Conservation (phyloP, 1,284 basidiomycete species). For the Sanghuangporus sanghuang region DNA sequence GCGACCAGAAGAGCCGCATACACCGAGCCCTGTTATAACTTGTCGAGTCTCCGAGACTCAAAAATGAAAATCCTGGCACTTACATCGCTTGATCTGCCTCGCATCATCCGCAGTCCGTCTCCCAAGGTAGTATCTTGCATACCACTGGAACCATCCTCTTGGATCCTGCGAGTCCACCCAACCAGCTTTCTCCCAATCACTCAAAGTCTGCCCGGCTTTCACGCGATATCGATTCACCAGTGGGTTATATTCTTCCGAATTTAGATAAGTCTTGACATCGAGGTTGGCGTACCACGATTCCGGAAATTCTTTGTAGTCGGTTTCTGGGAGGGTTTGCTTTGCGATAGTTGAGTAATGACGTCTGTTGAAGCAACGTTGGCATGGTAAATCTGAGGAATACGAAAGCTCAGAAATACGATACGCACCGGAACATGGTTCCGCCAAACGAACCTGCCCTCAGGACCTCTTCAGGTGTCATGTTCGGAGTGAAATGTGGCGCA, state of each 20-base stretch:
- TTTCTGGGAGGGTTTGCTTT: conserved; percentile 10
- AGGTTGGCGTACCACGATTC: conserved; percentile 14
- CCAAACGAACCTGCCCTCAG: conserved; percentile 37
- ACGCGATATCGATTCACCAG: conserved; percentile 33
- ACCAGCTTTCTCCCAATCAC: conserved; percentile 39
- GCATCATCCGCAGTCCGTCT: conserved; percentile 36
- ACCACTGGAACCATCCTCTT: conserved; percentile 40
- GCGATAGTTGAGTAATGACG: conserved; percentile 17
- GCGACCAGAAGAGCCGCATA: conserved; percentile 33
- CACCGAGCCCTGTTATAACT: conserved; percentile 31
- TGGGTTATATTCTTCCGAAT: conserved; percentile 25
- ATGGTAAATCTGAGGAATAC: neutral
- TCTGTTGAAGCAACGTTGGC: neutral
- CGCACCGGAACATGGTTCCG: conserved; percentile 34
- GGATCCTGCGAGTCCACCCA: conserved; percentile 39
- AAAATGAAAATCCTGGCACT: conserved; percentile 12
- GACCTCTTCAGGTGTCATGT: conserved; percentile 39
- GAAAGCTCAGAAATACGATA: neutral
- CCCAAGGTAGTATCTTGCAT: conserved; percentile 37
- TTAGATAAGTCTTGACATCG: conserved; percentile 19
- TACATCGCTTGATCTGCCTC: conserved; percentile 36
- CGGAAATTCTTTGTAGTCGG: conserved; percentile 20
- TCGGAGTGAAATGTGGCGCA: conserved; percentile 35
- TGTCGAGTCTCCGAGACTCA: neutral
- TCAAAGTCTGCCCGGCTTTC: conserved; percentile 35